Conservation (phyloP, 495 filamentous ascomycete genomes). For the Amniculicola lignicola region DNA sequence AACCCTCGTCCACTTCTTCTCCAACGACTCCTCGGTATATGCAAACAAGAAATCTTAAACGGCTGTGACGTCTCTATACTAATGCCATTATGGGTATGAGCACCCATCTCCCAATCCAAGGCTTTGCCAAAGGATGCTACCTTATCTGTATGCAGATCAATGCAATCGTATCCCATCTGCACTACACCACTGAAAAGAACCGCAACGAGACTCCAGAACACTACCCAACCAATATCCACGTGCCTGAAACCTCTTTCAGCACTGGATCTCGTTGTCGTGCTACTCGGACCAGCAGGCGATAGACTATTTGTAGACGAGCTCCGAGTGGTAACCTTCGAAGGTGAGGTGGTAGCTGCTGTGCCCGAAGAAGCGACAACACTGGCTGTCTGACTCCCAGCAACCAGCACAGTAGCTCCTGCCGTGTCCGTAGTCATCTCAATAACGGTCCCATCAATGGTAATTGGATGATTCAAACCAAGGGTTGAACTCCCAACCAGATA, state of each 20-base stretch:
- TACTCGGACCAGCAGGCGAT: conserved; percentile 4
- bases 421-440: conserved; percentile 12
- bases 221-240: conserved; percentile 13
- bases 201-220: neutral
- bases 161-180: too few relatives aligned
- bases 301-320: conserved; percentile 5
- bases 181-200: too few relatives aligned
- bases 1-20: too few relatives aligned
- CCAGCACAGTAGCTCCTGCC: conserved; percentile 13
- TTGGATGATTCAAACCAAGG: conserved; percentile 10
- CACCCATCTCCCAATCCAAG: too few relatives aligned
- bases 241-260: conserved; percentile 1
- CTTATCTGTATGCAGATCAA: too few relatives aligned
- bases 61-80: too few relatives aligned
- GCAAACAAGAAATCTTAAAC: too few relatives aligned
- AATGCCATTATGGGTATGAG: too few relatives aligned
- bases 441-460: conserved; percentile 18
- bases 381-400: conserved; percentile 7
- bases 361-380: neutral
- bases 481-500: conserved; percentile 12
- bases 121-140: too few relatives aligned
- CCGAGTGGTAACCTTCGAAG: neutral
- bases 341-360: neutral
- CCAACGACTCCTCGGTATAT: too few relatives aligned
- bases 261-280: conserved; percentile 19